Evolutionary conservation across 208 protist genomes (phyloP).

Genomic region (Strigomonas galati): DNA sequence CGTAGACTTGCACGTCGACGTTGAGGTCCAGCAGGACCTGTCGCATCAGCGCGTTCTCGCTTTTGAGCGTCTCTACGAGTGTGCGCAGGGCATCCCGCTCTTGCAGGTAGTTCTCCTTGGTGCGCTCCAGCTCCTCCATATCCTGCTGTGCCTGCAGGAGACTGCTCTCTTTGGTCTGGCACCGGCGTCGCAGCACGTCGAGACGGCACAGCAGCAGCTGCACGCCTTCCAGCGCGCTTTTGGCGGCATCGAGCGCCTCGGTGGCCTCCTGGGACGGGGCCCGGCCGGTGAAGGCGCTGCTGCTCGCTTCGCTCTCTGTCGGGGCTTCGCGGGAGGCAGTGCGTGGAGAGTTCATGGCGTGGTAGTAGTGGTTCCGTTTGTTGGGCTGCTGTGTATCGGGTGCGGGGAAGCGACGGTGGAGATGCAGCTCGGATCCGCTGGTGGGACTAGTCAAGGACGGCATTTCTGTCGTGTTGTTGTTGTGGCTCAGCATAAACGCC

Average conservation of each 20-base stretch:
- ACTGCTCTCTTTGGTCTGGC: neutral
- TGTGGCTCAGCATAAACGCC: too few relatives aligned
- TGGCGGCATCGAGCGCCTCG: neutral
- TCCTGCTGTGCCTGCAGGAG: slow-evolving; percentile 4
- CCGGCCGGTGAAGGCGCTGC: too few relatives aligned
- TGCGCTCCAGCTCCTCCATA: slow-evolving; percentile 8
- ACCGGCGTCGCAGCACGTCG: neutral
- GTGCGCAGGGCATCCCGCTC: slow-evolving; percentile 25
- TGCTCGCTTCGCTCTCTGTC: too few relatives aligned
- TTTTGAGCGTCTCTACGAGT: slow-evolving; percentile 12
- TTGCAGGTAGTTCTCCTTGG: slow-evolving; percentile 24
- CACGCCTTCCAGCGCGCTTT: neutral
- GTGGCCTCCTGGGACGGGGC: too few relatives aligned
- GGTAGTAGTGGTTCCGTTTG: too few relatives aligned
- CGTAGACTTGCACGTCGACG: slow-evolving; percentile 30
- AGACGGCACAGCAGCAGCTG: neutral
- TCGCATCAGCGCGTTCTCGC: slow-evolving; percentile 33
- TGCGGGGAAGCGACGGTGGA: too few relatives aligned
- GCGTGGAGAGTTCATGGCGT: too few relatives aligned
- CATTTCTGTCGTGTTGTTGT: too few relatives aligned
- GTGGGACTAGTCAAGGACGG: too few relatives aligned
- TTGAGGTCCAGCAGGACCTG: slow-evolving; percentile 32
- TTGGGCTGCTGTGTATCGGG: too few relatives aligned
- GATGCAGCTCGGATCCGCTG: too few relatives aligned
- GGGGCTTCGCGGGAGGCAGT: too few relatives aligned